phyloP scores from a whole-genome alignment of 768 basidiomycete genomes.

The Suillus clintonianus region DNA sequence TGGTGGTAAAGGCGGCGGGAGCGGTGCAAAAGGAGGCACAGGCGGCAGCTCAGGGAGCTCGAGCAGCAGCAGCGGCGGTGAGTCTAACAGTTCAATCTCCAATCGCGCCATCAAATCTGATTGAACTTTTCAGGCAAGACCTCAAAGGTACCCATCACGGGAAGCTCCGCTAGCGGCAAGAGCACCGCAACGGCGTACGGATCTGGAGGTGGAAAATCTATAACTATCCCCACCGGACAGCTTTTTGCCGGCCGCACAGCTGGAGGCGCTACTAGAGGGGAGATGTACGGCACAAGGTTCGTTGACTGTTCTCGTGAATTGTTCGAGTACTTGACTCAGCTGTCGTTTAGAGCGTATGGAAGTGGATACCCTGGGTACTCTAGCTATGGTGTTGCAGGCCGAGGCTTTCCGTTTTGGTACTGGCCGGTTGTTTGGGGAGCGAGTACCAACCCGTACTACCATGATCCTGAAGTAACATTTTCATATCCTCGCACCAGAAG shows the following conservation, averaged over 20 bases:
- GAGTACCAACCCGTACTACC: constrained; percentile 32
- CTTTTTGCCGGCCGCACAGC: constrained; percentile 46
- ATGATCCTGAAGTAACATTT: constrained; percentile 42
- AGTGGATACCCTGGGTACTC: constrained; percentile 61
- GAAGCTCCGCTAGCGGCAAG: constrained; percentile 23
- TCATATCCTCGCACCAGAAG: not conserved
- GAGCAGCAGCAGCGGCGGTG: not conserved
- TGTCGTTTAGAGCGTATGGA: constrained; percentile 48
- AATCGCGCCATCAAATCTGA: not conserved
- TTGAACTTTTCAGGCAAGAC: constrained; percentile 3
- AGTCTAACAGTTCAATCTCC: not conserved
- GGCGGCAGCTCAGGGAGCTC: constrained; percentile 7
- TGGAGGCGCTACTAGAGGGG: constrained; percentile 53
- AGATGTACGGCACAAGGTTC: constrained; percentile 48
- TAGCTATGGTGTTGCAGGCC: constrained; percentile 47
- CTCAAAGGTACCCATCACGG: constrained; percentile 19
- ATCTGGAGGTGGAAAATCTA: constrained; percentile 28
- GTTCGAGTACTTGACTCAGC: not conserved
- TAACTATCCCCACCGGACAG: constrained; percentile 45
- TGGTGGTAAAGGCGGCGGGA: constrained; percentile 6
- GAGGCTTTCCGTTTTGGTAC: constrained; percentile 64
- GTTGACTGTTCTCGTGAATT: constrained; percentile 12
- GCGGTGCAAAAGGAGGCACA: constrained; percentile 1
- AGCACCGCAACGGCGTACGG: constrained; percentile 33
- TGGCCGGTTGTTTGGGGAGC: constrained; percentile 63